Conservation (phyloP, 176 grass and related monocot species). For the Oryza nivara region DNA sequence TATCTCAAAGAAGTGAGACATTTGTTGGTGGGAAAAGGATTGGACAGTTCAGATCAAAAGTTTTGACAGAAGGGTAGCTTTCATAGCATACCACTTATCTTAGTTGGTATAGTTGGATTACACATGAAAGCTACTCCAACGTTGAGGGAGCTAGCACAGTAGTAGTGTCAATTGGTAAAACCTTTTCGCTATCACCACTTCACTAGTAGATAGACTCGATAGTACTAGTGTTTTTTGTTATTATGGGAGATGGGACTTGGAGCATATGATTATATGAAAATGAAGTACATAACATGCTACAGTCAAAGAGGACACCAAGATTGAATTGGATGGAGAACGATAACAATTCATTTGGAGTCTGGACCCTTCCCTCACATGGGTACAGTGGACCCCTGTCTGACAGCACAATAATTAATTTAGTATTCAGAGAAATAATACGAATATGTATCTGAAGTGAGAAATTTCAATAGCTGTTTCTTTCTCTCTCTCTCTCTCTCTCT, state of each 20-base stretch:
- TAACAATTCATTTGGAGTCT: neutral
- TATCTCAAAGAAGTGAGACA: constrained; percentile 9
- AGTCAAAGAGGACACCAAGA: neutral
- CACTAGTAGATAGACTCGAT: neutral
- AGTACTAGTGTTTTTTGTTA: neutral
- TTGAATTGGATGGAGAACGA: neutral
- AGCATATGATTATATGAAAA: neutral
- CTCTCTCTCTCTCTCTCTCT: no score
- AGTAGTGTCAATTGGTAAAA: constrained; percentile 6
- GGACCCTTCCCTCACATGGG: constrained; percentile 37
- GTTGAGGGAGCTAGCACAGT: neutral
- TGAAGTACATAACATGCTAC: neutral
- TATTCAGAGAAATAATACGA: neutral
- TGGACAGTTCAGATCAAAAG: neutral
- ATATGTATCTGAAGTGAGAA: constrained; percentile 13
- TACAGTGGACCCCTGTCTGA: neutral
- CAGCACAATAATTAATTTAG: neutral
- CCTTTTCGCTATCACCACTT: constrained; percentile 19
- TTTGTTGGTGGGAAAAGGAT: constrained; percentile 10
- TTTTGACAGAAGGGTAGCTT: constrained; percentile 4
- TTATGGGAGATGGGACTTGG: neutral
- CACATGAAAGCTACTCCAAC: constrained; percentile 36
- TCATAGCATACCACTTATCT: neutral
- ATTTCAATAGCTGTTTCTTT: neutral
- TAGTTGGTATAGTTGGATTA: neutral